phyloP scores from a whole-genome alignment of 352 stramenopile genomes.

The Phytophthora vignae region DNA sequence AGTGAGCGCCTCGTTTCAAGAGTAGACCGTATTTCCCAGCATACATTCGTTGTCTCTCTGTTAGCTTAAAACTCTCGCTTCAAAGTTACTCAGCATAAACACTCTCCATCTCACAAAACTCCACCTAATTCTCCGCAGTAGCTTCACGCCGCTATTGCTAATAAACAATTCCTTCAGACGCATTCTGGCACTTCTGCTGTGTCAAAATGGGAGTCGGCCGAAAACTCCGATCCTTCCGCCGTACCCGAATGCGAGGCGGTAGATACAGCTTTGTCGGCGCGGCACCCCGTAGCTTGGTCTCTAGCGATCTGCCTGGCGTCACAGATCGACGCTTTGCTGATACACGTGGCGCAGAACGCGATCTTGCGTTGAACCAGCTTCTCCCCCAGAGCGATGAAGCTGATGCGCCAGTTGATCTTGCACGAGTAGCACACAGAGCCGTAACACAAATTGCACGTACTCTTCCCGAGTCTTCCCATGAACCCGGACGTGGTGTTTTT shows the following conservation, averaged over 20 bases:
- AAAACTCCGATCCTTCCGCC: neutral
- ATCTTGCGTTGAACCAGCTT: constrained; percentile 26
- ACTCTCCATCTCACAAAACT: neutral
- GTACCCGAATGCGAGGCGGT: neutral
- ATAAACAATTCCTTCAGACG: neutral
- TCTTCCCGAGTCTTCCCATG: constrained; percentile 23
- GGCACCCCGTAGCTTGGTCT: neutral
- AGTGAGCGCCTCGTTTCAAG: neutral
- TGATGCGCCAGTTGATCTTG: constrained; percentile 31
- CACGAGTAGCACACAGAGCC: constrained; percentile 28
- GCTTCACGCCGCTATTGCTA: neutral
- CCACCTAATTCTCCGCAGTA: neutral
- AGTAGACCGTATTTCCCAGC: neutral
- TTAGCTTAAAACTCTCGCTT: neutral
- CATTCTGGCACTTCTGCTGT: neutral
- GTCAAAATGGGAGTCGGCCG: neutral
- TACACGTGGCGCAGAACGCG: constrained; percentile 37
- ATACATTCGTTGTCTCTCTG: neutral
- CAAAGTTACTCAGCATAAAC: neutral
- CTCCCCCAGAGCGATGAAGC: constrained; percentile 25
- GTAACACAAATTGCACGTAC: constrained; percentile 27
- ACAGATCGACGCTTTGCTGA: constrained; percentile 19
- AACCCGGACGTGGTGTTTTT: constrained; percentile 14
- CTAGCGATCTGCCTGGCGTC: constrained; percentile 12
- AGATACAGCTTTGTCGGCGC: neutral